Evolutionary conservation across 2,329 filamentous ascomycete genomes (phyloP).

Genomic region (Sordariomycetes sp.): DNA sequence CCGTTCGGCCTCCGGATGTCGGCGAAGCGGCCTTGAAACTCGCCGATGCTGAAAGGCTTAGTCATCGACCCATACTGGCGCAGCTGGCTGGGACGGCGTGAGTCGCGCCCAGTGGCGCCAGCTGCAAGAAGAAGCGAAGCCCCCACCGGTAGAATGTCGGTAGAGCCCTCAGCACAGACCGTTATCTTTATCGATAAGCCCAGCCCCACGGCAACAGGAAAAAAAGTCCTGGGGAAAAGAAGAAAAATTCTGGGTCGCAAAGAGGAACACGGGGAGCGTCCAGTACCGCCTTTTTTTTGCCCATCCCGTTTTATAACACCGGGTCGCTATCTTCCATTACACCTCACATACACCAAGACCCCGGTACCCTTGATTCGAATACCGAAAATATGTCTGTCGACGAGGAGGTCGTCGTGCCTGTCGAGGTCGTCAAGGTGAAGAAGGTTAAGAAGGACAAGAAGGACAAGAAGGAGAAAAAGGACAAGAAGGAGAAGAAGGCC

Average conservation of each 20-base stretch:
- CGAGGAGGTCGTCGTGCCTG: conserved; percentile 7
- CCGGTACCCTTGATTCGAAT: not conserved
- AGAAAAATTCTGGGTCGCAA: not conserved
- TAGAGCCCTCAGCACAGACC: not conserved
- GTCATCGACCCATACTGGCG: not conserved
- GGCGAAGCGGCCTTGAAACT: not conserved
- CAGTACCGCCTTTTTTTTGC: not conserved
- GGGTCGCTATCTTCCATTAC: not conserved
- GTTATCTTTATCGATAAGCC: not conserved
- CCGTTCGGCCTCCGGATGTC: not conserved
- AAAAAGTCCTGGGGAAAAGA: not conserved
- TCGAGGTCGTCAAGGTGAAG: conserved; percentile 3
- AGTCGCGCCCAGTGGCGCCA: too few species aligned
- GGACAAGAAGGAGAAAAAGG: conserved; percentile 1
- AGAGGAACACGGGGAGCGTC: not conserved
- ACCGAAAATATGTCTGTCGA: conserved; percentile 4
- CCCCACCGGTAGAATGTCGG: not conserved
- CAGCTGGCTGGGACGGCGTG: too few species aligned
- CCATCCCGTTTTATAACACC: not conserved
- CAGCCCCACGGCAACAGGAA: not conserved
- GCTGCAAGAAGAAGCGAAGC: too few species aligned
- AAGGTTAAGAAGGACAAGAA: not conserved
- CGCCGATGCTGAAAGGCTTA: not conserved
- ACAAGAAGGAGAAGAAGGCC: conserved; percentile 2
- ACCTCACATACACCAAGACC: not conserved